phyloP scores from a whole-genome alignment of 2,329 filamentous ascomycete species.

The Neonectria ditissima region DNA sequence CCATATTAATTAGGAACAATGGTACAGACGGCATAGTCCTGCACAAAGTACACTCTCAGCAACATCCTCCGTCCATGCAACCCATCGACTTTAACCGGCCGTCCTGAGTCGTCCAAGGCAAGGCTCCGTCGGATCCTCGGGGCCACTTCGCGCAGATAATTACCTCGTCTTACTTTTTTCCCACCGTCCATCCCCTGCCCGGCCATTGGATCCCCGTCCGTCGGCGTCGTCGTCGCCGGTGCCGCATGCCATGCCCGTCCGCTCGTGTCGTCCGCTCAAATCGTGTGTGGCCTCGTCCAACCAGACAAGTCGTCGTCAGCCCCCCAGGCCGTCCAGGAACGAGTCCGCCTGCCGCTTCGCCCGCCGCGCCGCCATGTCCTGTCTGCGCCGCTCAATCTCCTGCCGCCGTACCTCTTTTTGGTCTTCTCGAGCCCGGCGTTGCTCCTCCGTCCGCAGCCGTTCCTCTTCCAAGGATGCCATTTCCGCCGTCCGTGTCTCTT shows the following conservation, averaged over 20 bases:
- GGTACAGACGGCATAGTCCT: constrained; percentile 7
- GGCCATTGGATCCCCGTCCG: constrained; percentile 17
- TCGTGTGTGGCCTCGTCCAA: neutral
- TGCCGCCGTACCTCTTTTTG: constrained; percentile 68
- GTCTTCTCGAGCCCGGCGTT: constrained; percentile 66
- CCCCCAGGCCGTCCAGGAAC: constrained; percentile 72
- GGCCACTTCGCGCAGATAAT: constrained; percentile 21
- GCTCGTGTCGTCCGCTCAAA: constrained; percentile 13
- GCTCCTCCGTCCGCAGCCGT: constrained; percentile 74
- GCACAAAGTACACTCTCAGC: constrained; percentile 1
- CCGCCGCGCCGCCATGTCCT: constrained; percentile 70
- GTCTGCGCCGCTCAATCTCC: constrained; percentile 73
- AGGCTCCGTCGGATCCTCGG: constrained; percentile 19
- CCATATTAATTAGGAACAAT: constrained; percentile 12
- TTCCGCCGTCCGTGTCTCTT: constrained; percentile 72
- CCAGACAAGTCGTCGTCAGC: constrained; percentile 15
- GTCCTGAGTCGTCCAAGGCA: neutral
- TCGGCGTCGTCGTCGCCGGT: constrained; percentile 14
- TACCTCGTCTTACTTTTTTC: constrained; percentile 31
- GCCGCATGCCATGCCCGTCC: constrained; percentile 7
- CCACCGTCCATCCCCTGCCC: constrained; percentile 12
- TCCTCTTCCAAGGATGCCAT: constrained; percentile 80
- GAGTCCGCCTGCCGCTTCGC: constrained; percentile 77
- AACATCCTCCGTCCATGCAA: neutral
- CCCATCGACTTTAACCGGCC: constrained; percentile 4